Conservation (phyloP, 331 rosid genomes). For the Quercus tomentella region DNA sequence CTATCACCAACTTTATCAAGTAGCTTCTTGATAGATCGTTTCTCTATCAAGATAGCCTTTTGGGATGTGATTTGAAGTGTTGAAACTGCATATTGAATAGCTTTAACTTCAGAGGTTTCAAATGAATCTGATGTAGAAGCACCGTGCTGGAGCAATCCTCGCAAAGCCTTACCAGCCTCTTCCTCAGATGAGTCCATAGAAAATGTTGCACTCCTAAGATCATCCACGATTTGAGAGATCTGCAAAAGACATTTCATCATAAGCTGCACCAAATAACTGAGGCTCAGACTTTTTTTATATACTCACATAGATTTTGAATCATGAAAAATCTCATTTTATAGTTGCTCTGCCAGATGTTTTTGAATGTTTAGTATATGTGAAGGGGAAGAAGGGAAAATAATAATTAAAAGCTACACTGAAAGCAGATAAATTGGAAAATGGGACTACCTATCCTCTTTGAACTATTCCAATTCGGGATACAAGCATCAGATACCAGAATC, state of each 20-base stretch:
- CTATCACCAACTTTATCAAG: slow-evolving; percentile 40
- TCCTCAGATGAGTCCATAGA: slow-evolving; percentile 58
- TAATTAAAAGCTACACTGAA: not conserved
- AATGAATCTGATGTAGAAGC: slow-evolving; percentile 37
- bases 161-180: slow-evolving; percentile 63
- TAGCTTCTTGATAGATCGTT: slow-evolving; percentile 58
- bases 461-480: not conserved
- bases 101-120: slow-evolving; percentile 48
- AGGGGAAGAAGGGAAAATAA: not conserved
- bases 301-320: not conserved
- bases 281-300: slow-evolving; percentile 5
- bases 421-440: not conserved
- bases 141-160: slow-evolving; percentile 42
- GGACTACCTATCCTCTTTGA: not conserved
- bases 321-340: not conserved
- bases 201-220: slow-evolving; percentile 52
- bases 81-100: slow-evolving; percentile 67
- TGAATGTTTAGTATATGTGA: not conserved
- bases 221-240: slow-evolving; percentile 66
- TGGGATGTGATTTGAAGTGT: slow-evolving; percentile 55
- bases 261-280: slow-evolving; percentile 17
- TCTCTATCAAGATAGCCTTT: slow-evolving; percentile 57
- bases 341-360: not conserved
- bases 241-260: slow-evolving; percentile 37
- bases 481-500: not conserved